Evolutionary conservation across 2,329 filamentous ascomycete species (phyloP), one percentile per base, ranked within the genome.

Genomic region (Ophiobolus disseminans): DNA sequence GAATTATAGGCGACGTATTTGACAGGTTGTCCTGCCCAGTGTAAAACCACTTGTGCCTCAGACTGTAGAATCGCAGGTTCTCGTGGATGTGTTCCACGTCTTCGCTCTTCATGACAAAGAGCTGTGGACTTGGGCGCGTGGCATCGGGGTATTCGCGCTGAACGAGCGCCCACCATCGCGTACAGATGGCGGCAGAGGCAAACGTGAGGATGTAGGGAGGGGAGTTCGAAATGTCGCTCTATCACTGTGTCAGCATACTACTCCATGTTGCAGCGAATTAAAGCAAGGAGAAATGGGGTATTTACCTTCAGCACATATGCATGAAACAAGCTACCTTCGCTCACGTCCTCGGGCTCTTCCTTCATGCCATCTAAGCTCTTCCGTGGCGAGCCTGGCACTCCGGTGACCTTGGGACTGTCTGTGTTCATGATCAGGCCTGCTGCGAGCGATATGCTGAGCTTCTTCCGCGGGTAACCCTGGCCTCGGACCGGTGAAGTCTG

Each of bases 1-100:
- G 69, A 3, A 72, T 66, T 21, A 69, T 56, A 5, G 57, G 52
- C 6, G 57, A 57, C 2, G 55, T 37, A 11, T 58, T 58, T 10
- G 57, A 57, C 2, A 60, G 50, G 16, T 55, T 58, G 31, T 68
- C 65, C 25, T 62, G 57, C 0, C 60, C 56, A 9, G 66, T 63
- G 43, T 61, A 70, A 51, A 72, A 72, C 69, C 69, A 72, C 38
- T 62, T 66, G 39, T 68, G 63, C 6, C 57, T 61, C n/a, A 72
- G 54, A 7, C 62, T 46, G 26, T 58, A 58, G 45, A 72, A 67
- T 13, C 53, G 56, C 1, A 62, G 43, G 23, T 72, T 65, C 21
- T 71, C 64, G 30, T 65, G 63, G 14, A 72, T 68, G 14, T 68
- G 60, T 37, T 68, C 66, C 53, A 71, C 60, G 26, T 72, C 62